phyloP scores from a whole-genome alignment of 2,329 filamentous ascomycete species.

The Thelonectria discophora region DNA sequence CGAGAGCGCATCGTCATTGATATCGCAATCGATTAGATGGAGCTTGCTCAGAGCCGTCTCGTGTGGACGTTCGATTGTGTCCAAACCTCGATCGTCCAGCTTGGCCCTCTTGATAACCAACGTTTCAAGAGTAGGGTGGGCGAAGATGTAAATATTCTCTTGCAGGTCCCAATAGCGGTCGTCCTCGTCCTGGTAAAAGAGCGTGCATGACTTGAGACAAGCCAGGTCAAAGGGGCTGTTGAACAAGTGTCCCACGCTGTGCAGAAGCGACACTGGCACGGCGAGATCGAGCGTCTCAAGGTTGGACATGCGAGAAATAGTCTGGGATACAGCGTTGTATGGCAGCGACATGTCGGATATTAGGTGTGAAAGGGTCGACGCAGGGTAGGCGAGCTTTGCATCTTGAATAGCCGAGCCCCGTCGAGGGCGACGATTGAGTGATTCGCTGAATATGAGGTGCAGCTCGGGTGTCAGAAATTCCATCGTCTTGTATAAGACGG shows the following conservation, averaged over 20 bases:
- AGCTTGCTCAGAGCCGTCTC: slow-evolving; percentile 55
- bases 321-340: slow-evolving; percentile 56
- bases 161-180: slow-evolving; percentile 60
- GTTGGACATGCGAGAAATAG: slow-evolving; percentile 60
- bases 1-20: slow-evolving; percentile 54
- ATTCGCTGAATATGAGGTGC: slow-evolving; percentile 59
- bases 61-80: slow-evolving; percentile 57
- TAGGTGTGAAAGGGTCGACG: slow-evolving; percentile 53
- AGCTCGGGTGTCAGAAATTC: slow-evolving; percentile 57
- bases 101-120: slow-evolving; percentile 56
- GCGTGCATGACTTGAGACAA: slow-evolving; percentile 55
- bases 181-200: slow-evolving; percentile 57
- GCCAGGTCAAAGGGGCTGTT: slow-evolving; percentile 61
- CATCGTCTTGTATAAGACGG: slow-evolving; percentile 57
- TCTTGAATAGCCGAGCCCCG: slow-evolving; percentile 58
- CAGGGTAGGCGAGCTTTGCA: slow-evolving; percentile 56
- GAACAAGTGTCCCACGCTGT: slow-evolving; percentile 59
- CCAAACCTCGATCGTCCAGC: slow-evolving; percentile 58
- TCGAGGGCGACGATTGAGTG: slow-evolving; percentile 55
- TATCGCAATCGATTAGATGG: slow-evolving; percentile 60
- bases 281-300: slow-evolving; percentile 57
- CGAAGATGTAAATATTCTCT: slow-evolving; percentile 62
- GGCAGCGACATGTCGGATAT: slow-evolving; percentile 50
- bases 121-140: slow-evolving; percentile 58
- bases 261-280: slow-evolving; percentile 54